Conservation (phyloP, 805 yeast species). For the Torulaspora gathmanii region DNA sequence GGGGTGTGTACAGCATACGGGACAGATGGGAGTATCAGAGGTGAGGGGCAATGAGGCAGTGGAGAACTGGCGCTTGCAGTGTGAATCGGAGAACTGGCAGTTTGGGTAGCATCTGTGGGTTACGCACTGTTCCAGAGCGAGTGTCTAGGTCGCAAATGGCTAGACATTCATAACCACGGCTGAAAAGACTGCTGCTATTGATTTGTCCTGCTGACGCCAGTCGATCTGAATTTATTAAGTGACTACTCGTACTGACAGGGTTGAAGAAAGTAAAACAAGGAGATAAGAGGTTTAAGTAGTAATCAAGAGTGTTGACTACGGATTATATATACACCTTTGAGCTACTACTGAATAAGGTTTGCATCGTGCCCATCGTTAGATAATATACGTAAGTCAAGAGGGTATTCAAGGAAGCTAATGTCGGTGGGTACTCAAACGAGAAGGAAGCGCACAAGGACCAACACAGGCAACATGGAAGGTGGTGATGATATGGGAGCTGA, state of each 20-base stretch:
- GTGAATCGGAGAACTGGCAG: not conserved
- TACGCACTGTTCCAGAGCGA: not conserved
- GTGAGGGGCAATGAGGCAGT: not conserved
- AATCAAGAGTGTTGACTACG: not conserved
- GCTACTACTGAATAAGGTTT: not conserved
- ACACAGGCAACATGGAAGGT: constrained; percentile 5
- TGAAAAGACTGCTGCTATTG: not conserved
- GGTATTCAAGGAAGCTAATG: constrained; percentile 6
- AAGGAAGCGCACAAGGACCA: constrained; percentile 13
- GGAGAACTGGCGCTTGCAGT: constrained; percentile 1
- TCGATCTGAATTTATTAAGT: not conserved
- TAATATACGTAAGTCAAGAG: constrained; percentile 2
- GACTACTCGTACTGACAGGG: not conserved
- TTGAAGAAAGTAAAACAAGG: not conserved
- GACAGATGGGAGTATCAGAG: not conserved
- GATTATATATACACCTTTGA: constrained; percentile 5
- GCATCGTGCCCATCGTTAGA: constrained; percentile 1
- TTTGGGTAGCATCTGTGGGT: not conserved
- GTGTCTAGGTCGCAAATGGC: constrained; percentile 1
- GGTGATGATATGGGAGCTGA: constrained; percentile 10
- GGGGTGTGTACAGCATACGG: not conserved
- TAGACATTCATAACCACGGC: not conserved
- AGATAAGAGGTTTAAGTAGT: not conserved
- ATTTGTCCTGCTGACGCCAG: not conserved
- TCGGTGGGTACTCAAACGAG: constrained; percentile 10